Evolutionary conservation across 2,329 filamentous ascomycete species (phyloP).

Genomic region (Penicillium freii): DNA sequence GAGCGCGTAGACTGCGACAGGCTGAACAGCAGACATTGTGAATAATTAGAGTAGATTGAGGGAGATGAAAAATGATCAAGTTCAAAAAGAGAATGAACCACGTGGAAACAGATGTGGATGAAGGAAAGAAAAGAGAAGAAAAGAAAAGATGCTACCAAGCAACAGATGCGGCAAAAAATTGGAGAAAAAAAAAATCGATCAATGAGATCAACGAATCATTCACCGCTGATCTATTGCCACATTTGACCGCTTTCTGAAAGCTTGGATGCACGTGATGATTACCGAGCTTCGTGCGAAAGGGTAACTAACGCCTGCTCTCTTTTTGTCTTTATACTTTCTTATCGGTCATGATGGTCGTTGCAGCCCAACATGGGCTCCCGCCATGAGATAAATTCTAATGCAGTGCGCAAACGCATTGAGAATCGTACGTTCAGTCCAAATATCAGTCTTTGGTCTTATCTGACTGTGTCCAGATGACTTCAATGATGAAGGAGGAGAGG

Average conservation of each 20-base stretch:
- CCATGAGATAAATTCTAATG: slow-evolving; percentile 58
- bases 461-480: slow-evolving; percentile 60
- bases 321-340: background rate
- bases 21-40: slow-evolving; percentile 50
- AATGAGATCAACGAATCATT: slow-evolving; percentile 11
- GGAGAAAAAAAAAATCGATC: slow-evolving; percentile 13
- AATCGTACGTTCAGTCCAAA: slow-evolving; percentile 44
- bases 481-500: slow-evolving; percentile 78
- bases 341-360: slow-evolving; percentile 20
- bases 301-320: background rate
- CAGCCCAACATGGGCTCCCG: slow-evolving; percentile 58
- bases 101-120: slow-evolving; percentile 22
- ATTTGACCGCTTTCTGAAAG: slow-evolving; percentile 17
- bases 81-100: slow-evolving; percentile 25
- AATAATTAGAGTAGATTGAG: slow-evolving; percentile 4
- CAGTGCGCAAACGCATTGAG: slow-evolving; percentile 63
- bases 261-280: slow-evolving; percentile 11
- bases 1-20: slow-evolving; percentile 85
- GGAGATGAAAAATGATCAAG: slow-evolving; percentile 14
- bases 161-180: slow-evolving; percentile 12
- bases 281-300: slow-evolving; percentile 3
- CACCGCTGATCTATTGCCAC: slow-evolving; percentile 21
- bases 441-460: slow-evolving; percentile 13
- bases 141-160: slow-evolving; percentile 26
- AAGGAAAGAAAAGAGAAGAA: slow-evolving; percentile 16